Evolutionary conservation across 768 basidiomycete species (phyloP), one percentile per base, ranked within the genome.

Genomic region (Hygrocybe coccinea): DNA sequence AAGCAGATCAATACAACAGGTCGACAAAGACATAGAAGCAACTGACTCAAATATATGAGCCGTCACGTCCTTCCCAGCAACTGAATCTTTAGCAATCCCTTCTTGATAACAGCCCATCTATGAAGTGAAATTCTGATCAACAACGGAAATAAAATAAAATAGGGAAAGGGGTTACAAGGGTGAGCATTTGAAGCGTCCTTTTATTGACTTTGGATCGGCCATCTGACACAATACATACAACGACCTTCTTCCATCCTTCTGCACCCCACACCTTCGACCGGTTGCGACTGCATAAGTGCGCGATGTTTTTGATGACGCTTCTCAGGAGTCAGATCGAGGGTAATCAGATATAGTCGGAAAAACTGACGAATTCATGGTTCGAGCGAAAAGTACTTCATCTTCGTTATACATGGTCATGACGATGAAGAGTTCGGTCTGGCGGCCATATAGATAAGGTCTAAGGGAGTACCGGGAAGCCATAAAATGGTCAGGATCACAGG

Each of bases 381-480:
- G 81, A 65, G 76, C 75, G 67, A 91, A 91, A 24, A 90, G 74
- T 8, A 85, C 74, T 65, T 91, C 88, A 65, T 91, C 90, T 73
- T 97, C 93, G 67, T 95, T 95, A 69, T 91, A 91, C 91, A 95
- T 95, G 43, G 93, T 95, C 84, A 95, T 90, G 39, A 95, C 92
- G 62, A 97, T 91, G 73, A 95, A 94, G 12, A 97, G 78, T 71
- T 95, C 94, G 8, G 93, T 95, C 52, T 85, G 79, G 52, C 93
- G 86, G 54, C 83, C 83, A 62, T 82, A 81, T 1, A 93, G 78
- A 69, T 85, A 93, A 4, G 84, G 91, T 21, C 91, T 77, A 21
- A 94, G 79, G 5, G 88, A 83, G 68, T 90, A 91, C 58, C 85
- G 83, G 45, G 77, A 82, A 25, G 79, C 69, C 82, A 88, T 85